Conservation (phyloP, 257 asterid species). For the Datura wrightii region DNA sequence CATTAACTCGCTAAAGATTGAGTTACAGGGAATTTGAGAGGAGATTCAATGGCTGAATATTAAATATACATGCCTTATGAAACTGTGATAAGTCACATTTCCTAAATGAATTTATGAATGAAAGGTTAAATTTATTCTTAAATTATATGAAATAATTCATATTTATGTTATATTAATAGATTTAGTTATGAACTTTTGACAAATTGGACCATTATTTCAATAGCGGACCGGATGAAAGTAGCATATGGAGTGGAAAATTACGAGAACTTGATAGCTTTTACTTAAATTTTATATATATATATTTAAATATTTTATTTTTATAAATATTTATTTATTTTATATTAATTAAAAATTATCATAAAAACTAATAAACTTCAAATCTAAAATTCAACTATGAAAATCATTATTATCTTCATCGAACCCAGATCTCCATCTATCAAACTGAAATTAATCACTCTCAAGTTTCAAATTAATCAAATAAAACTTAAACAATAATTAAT, state of each 20-base stretch:
- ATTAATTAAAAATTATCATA: neutral
- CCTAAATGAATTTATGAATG: too few species aligned
- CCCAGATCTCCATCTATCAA: neutral
- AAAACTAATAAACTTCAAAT: neutral
- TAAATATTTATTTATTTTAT: neutral
- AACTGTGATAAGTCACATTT: too few species aligned
- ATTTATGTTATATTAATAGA: too few species aligned
- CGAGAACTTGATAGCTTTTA: accelerated
- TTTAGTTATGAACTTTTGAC: too few species aligned
- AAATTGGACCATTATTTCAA: too few species aligned
- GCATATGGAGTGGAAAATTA: too few species aligned
- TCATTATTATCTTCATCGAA: neutral
- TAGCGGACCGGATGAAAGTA: too few species aligned
- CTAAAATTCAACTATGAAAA: neutral
- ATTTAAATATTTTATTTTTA: too few species aligned
- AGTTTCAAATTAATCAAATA: neutral
- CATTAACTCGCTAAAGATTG: too few species aligned
- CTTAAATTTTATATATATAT: neutral
- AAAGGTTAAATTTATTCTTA: neutral
- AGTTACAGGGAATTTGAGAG: neutral
- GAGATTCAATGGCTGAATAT: too few species aligned
- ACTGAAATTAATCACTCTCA: too few species aligned
- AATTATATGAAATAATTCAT: neutral
- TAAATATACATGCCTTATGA: too few species aligned
- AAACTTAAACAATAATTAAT: neutral